Conservation (phyloP, 257 asterid species). For the Fraxinus americana region DNA sequence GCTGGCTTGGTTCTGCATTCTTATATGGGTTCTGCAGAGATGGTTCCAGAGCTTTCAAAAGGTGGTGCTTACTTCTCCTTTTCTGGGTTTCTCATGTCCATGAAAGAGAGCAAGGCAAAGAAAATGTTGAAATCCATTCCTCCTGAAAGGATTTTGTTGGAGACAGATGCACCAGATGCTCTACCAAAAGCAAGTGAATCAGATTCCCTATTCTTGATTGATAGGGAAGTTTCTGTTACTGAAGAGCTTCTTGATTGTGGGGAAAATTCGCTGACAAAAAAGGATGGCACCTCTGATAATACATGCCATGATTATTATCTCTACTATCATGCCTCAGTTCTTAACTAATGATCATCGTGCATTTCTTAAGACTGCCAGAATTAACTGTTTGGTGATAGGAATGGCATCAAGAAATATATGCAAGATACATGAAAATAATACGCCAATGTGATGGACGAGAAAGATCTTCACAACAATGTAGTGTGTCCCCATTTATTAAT, state of each 20-base stretch:
- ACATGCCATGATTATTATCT: background rate
- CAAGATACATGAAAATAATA: too few relatives aligned
- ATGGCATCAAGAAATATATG: background rate
- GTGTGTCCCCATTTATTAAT: too few relatives aligned
- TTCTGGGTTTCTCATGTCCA: constrained; percentile 87
- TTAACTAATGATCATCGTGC: too few relatives aligned
- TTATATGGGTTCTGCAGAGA: constrained; percentile 90
- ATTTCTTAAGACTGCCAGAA: too few relatives aligned
- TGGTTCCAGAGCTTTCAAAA: constrained; percentile 79
- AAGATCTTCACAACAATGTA: too few relatives aligned
- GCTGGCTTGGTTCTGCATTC: constrained; percentile 80
- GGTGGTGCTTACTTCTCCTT: constrained; percentile 93
- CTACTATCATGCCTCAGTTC: too few relatives aligned
- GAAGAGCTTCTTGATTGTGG: constrained; percentile 24
- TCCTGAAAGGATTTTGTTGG: constrained; percentile 80
- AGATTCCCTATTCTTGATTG: constrained; percentile 44
- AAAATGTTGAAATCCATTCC: constrained; percentile 79
- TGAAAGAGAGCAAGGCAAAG: constrained; percentile 90
- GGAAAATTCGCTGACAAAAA: constrained; percentile 20
- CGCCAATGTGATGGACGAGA: too few relatives aligned
- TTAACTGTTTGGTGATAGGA: too few relatives aligned
- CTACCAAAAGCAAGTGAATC: constrained; percentile 40
- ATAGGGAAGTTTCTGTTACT: constrained; percentile 23
- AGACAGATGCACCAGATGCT: constrained; percentile 97
- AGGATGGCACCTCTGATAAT: background rate